Conservation (phyloP, 345 rosid species). For the Physaria fendleri region DNA sequence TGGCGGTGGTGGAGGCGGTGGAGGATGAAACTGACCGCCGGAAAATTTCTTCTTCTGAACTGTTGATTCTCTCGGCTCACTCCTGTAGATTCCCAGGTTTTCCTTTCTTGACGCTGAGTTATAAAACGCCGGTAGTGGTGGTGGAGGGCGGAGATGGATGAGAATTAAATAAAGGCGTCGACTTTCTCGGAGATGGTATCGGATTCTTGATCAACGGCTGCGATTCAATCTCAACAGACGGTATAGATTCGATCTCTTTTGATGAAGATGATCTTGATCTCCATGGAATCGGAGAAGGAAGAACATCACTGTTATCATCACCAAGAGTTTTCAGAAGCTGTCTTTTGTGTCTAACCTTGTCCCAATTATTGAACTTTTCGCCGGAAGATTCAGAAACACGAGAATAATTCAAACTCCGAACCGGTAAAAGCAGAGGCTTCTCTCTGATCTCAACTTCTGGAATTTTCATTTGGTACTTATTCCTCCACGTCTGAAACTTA, state of each 20-base stretch:
- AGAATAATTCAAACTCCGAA: conserved; percentile 65
- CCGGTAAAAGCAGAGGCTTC: conserved; percentile 76
- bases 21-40: conserved; percentile 34
- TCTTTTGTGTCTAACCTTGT: conserved; percentile 26
- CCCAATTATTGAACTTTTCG: conserved; percentile 11
- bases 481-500: conserved; percentile 75
- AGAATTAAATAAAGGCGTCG: conserved; percentile 34
- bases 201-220: conserved; percentile 31
- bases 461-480: conserved; percentile 52
- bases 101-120: conserved; percentile 31
- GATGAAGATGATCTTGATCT: conserved; percentile 61
- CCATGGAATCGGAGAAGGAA: conserved; percentile 98
- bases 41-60: conserved; percentile 5
- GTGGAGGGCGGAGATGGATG: conserved; percentile 36
- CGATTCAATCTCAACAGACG: conserved; percentile 3
- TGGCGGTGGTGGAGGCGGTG: conserved; percentile 71
- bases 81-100: conserved; percentile 4
- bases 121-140: conserved; percentile 36
- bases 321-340: conserved; percentile 34
- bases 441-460: conserved; percentile 48
- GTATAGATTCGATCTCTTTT: conserved; percentile 4
- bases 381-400: conserved; percentile 38
- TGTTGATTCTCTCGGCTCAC: conserved; percentile 17
- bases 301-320: conserved; percentile 46
- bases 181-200: conserved; percentile 44